Evolutionary conservation across 805 yeast genomes (phyloP).

Genomic region (Ogataea pilisensis): DNA sequence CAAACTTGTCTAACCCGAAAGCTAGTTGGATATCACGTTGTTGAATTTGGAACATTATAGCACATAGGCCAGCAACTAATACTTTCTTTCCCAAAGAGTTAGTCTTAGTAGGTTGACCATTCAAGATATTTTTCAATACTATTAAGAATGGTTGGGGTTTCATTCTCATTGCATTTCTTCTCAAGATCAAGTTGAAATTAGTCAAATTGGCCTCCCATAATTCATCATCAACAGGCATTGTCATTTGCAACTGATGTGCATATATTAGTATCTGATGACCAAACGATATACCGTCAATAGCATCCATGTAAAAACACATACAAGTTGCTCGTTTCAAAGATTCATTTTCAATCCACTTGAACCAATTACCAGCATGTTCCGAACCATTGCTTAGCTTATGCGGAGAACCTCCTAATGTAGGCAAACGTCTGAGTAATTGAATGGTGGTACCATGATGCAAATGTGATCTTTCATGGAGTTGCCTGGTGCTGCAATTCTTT

Average conservation of each 20-base stretch:
- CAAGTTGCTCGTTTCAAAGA: constrained; percentile 72
- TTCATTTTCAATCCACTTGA: constrained; percentile 77
- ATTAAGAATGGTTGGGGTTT: constrained; percentile 46
- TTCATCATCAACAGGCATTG: constrained; percentile 60
- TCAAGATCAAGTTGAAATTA: constrained; percentile 20
- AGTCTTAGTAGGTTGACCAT: constrained; percentile 43
- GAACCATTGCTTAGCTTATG: constrained; percentile 22
- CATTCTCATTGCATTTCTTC: constrained; percentile 12
- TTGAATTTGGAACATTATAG: constrained; percentile 68
- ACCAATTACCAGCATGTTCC: constrained; percentile 34
- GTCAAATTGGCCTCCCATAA: constrained; percentile 42
- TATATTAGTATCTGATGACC: constrained; percentile 63
- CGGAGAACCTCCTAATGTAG: constrained; percentile 72
- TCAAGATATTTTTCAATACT: constrained; percentile 54
- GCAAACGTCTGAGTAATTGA: constrained; percentile 71
- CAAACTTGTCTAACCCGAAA: constrained; percentile 39
- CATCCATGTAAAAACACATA: constrained; percentile 79
- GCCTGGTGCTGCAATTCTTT: constrained; percentile 64
- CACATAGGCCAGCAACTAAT: constrained; percentile 59
- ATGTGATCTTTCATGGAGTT: constrained; percentile 76
- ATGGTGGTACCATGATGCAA: constrained; percentile 85
- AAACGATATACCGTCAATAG: constrained; percentile 71
- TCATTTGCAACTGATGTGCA: constrained; percentile 56
- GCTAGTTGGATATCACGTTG: constrained; percentile 62
- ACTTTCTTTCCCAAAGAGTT: constrained; percentile 64